Evolutionary conservation across 257 asterid genomes (phyloP).

Genomic region (Fraxinus pennsylvanica): DNA sequence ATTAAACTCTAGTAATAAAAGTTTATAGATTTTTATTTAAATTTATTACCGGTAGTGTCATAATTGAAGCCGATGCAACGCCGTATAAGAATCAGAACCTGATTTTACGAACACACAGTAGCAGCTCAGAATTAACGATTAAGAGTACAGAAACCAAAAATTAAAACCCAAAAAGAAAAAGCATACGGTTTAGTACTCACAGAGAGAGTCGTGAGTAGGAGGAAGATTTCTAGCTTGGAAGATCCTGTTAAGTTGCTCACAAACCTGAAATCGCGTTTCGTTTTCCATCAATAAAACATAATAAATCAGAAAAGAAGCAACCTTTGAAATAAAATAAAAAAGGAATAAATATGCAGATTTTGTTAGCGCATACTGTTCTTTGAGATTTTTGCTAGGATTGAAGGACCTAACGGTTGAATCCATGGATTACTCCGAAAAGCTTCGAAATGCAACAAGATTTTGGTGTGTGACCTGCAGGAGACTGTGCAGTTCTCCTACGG

Average conservation of each 20-base stretch:
- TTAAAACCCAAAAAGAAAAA: neutral
- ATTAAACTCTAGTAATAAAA: neutral
- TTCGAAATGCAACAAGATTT: slow-evolving; percentile 9
- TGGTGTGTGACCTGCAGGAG: neutral
- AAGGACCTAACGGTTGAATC: slow-evolving; percentile 46
- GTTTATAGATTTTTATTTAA: neutral
- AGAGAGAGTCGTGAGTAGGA: slow-evolving; percentile 47
- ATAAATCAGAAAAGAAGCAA: neutral
- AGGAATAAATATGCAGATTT: neutral
- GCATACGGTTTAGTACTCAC: slow-evolving; percentile 25
- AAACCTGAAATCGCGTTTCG: slow-evolving; percentile 45
- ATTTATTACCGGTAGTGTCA: slow-evolving; percentile 38
- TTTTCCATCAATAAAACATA: neutral
- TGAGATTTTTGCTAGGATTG: slow-evolving; percentile 68
- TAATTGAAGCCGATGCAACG: slow-evolving; percentile 47
- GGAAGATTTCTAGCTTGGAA: slow-evolving; percentile 60
- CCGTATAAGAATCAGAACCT: slow-evolving; percentile 57
- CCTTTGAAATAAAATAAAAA: neutral
- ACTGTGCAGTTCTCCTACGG: neutral
- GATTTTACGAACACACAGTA: slow-evolving; percentile 23
- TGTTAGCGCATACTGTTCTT: slow-evolving; percentile 57
- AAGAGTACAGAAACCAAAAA: neutral
- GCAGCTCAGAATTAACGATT: slow-evolving; percentile 1
- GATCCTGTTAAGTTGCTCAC: slow-evolving; percentile 83
- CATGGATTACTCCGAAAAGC: slow-evolving; percentile 39